A percentile compares a stretch with the other conserved stretches of the same genome.
Evolutionary conservation across 768 basidiomycete species (phyloP).

Genomic region (Daedalea quercina): DNA sequence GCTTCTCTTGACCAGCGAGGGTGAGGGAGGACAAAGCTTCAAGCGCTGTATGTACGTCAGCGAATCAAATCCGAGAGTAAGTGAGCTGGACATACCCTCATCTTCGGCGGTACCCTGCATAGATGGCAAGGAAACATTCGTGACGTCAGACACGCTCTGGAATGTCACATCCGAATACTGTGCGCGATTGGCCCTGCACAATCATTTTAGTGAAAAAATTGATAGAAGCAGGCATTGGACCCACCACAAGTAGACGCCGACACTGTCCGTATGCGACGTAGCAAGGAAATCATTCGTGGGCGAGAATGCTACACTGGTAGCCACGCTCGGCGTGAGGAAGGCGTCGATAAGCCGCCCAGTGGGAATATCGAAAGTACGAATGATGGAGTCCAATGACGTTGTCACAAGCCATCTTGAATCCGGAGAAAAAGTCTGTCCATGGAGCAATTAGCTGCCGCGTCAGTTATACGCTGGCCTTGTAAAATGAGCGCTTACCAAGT

Average conservation of each 20-base stretch:
- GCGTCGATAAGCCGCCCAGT: slow-evolving; percentile 89
- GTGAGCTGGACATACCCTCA: slow-evolving; percentile 45
- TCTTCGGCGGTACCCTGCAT: slow-evolving; percentile 81
- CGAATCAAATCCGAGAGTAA: not conserved
- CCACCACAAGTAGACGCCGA: slow-evolving; percentile 93
- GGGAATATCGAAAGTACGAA: slow-evolving; percentile 94
- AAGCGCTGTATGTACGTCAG: slow-evolving; percentile 39
- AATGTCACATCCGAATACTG: slow-evolving; percentile 86
- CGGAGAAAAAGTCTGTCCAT: slow-evolving; percentile 80
- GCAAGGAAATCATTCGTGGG: slow-evolving; percentile 96
- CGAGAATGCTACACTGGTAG: slow-evolving; percentile 88
- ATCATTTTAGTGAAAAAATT: slow-evolving; percentile 1
- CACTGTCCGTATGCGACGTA: slow-evolving; percentile 88
- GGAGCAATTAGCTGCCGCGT: not conserved
- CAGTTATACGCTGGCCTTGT: not conserved
- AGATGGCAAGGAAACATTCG: slow-evolving; percentile 68
- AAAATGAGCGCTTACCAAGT: slow-evolving; percentile 52
- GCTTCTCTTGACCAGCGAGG: slow-evolving; percentile 52
- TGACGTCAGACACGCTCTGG: slow-evolving; percentile 66
- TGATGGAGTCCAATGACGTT: slow-evolving; percentile 83
- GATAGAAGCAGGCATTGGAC: slow-evolving; percentile 8
- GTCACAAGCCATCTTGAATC: slow-evolving; percentile 92
- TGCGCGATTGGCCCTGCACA: slow-evolving; percentile 83
- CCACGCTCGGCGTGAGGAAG: slow-evolving; percentile 81
- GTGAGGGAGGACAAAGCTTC: slow-evolving; percentile 52